Conservation (phyloP, 2,329 filamentous ascomycete genomes). For the Alternaria arbusti region DNA sequence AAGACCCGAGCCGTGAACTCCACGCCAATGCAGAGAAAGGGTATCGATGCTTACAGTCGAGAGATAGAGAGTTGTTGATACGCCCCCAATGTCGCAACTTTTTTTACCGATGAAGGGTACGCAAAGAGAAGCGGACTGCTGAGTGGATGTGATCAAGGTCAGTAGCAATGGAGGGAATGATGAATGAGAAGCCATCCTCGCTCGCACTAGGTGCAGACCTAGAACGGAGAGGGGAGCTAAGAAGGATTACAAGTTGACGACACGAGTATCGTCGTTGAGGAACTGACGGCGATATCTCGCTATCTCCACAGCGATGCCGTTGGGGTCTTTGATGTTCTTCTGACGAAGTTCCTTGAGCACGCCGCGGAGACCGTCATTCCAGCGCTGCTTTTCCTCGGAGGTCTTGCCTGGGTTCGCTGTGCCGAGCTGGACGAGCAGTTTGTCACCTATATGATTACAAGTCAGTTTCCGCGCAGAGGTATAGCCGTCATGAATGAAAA, state of each 20-base stretch:
- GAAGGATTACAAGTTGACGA: slow-evolving; percentile 42
- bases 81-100: background rate
- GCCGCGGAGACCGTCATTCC: slow-evolving; percentile 47
- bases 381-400: slow-evolving; percentile 64
- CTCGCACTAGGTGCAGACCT: background rate
- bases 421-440: slow-evolving; percentile 75
- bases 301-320: slow-evolving; percentile 49
- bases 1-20: slow-evolving; percentile 1
- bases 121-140: background rate
- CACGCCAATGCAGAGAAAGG: slow-evolving; percentile 7
- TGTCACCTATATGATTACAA: slow-evolving; percentile 65
- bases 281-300: slow-evolving; percentile 49
- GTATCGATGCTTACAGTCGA: slow-evolving; percentile 5
- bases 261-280: slow-evolving; percentile 48
- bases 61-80: background rate
- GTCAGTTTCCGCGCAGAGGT: slow-evolving; percentile 46
- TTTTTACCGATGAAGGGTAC: background rate
- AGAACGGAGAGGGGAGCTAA: background rate
- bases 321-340: slow-evolving; percentile 46
- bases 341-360: slow-evolving; percentile 48
- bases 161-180: slow-evolving; percentile 5
- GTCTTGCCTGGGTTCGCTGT: slow-evolving; percentile 67
- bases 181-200: background rate
- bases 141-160: slow-evolving; percentile 8
- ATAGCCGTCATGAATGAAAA: slow-evolving; percentile 29